Conservation (phyloP, 2,329 filamentous ascomycete species). For the Beauveria pseudobassiana region DNA sequence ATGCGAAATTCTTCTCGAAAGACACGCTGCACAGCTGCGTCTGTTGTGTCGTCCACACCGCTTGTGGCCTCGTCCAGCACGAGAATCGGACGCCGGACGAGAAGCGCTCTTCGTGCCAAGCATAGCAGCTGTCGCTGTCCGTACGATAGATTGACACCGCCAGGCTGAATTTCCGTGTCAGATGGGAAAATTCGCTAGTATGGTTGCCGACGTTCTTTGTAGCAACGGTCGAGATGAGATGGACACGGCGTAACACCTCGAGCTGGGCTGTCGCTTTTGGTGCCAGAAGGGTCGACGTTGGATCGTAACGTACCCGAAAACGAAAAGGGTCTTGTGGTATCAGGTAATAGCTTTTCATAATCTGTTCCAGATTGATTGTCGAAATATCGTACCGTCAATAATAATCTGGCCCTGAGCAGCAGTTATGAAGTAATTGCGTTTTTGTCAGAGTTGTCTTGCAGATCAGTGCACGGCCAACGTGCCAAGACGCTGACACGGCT, state of each 20-base stretch:
- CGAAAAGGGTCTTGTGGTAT: constrained; percentile 13
- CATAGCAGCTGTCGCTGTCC: constrained; percentile 12
- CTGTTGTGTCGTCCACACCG: constrained; percentile 7
- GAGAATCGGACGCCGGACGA: not conserved
- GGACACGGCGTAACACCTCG: not conserved
- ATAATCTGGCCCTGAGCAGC: not conserved
- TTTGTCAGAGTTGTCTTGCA: constrained; percentile 8
- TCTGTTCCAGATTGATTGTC: not conserved
- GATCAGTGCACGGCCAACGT: constrained; percentile 12
- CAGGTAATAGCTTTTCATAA: not conserved
- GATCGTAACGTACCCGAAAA: constrained; percentile 7
- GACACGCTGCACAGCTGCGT: constrained; percentile 6
- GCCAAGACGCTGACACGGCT: constrained; percentile 4
- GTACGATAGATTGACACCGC: constrained; percentile 5
- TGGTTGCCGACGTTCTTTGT: not conserved
- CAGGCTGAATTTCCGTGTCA: not conserved
- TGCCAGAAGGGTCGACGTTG: constrained; percentile 1
- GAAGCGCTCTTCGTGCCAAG: constrained; percentile 10
- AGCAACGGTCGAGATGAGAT: not conserved
- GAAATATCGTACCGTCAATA: constrained; percentile 2
- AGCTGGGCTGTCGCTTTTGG: not conserved
- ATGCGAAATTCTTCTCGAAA: constrained; percentile 1
- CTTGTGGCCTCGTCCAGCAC: constrained; percentile 13
- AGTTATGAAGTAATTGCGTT: constrained; percentile 9
- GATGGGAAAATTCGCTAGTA: not conserved